Conservation (phyloP, 371 early-diverging fungal species). For the Batrachochytrium dendrobatidis region DNA sequence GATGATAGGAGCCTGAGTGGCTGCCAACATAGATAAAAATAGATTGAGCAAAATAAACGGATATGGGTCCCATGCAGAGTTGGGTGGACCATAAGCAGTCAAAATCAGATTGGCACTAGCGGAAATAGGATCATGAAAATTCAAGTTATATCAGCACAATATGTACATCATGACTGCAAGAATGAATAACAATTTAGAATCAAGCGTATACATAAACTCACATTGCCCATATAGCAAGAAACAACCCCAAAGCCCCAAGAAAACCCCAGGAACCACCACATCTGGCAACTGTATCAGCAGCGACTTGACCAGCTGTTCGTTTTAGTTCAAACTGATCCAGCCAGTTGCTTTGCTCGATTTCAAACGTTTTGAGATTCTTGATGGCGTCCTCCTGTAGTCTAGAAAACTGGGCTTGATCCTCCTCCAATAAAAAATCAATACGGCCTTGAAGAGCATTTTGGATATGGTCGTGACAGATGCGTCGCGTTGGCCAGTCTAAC, state of each 20-base stretch:
- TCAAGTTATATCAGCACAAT: no score
- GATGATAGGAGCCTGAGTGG: conserved; percentile 39
- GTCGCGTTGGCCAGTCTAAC: conserved; percentile 2
- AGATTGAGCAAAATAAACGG: conserved; percentile 40
- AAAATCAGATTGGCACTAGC: conserved; percentile 5
- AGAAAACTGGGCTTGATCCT: conserved; percentile 7
- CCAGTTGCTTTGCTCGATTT: conserved; percentile 33
- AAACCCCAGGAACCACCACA: conserved; percentile 38
- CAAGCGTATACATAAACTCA: no score
- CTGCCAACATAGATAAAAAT: conserved; percentile 31
- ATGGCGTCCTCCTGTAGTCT: conserved; percentile 33
- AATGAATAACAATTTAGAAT: no score
- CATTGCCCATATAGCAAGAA: conserved; percentile 24
- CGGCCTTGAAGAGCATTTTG: not conserved
- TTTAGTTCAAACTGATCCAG: conserved; percentile 34
- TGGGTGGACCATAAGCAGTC: no score
- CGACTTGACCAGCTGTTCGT: conserved; percentile 26
- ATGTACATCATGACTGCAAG: no score
- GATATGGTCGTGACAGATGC: conserved; percentile 7
- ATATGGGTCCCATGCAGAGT: conserved; percentile 30
- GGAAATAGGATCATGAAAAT: not conserved
- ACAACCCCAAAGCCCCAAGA: conserved; percentile 17
- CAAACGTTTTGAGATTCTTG: conserved; percentile 28
- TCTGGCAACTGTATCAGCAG: conserved; percentile 33
- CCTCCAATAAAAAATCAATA: conserved; percentile 8